Conservation (phyloP, 805 yeast genomes). For the Myxozyma melibiosi region DNA sequence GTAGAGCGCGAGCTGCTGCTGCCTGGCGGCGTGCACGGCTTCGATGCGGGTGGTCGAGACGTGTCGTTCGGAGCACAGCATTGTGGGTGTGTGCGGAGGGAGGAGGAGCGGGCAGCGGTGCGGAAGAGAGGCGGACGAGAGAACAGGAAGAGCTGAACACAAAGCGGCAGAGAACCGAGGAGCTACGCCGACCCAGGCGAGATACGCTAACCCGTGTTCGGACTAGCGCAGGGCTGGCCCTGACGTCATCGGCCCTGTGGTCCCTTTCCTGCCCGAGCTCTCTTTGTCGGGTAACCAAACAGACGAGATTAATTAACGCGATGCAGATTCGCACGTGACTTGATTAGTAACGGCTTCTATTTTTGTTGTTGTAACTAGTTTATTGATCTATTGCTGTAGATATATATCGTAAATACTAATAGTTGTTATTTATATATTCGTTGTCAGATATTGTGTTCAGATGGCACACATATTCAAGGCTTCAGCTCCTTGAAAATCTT, state of each 20-base stretch:
- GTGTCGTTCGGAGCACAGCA: no score
- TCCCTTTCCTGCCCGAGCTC: no score
- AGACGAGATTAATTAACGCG: no score
- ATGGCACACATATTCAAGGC: neutral
- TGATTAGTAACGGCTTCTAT: neutral
- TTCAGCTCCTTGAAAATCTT: slow-evolving; percentile 7
- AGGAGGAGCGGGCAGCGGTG: neutral
- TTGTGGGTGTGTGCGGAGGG: no score
- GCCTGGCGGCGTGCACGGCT: no score
- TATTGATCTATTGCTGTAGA: no score
- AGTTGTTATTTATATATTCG: neutral
- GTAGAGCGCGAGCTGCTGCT: neutral
- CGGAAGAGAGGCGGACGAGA: neutral
- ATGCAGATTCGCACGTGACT: no score
- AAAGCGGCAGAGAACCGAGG: neutral
- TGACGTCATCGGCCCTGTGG: no score
- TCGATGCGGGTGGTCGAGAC: no score
- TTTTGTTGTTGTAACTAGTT: neutral
- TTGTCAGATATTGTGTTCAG: no score
- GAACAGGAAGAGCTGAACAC: neutral
- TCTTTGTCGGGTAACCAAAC: no score
- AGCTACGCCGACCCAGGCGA: neutral
- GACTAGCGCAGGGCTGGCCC: neutral
- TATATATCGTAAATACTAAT: no score
- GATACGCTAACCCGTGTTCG: neutral